A percentile compares a stretch with the other conserved stretches of the same genome.
Evolutionary conservation across 805 yeast species (phyloP).

Genomic region (Spathaspora gorwiae): DNA sequence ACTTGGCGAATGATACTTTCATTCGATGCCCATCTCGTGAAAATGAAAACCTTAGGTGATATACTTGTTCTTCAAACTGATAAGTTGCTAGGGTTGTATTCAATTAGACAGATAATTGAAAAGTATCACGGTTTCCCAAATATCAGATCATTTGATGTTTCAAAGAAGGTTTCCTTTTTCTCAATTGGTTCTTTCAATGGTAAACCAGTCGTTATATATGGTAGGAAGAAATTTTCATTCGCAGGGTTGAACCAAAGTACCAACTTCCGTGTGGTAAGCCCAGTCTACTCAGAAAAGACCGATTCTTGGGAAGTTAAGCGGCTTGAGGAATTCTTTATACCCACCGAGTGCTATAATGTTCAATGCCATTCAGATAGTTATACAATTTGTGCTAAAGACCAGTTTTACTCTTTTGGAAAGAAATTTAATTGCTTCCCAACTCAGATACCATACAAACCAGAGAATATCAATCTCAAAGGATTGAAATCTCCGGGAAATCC

Average conservation of each 20-base stretch:
- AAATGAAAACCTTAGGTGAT: background rate
- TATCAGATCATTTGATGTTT: background rate
- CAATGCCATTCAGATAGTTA: background rate
- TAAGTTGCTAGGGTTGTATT: background rate
- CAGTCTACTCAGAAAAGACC: background rate
- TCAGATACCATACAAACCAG: background rate
- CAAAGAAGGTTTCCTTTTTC: background rate
- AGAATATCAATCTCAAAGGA: background rate
- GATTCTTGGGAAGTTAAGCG: background rate
- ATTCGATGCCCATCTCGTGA: background rate
- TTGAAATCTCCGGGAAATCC: background rate
- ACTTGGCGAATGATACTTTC: background rate
- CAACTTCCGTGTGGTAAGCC: background rate
- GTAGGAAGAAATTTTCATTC: background rate
- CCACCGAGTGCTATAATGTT: background rate
- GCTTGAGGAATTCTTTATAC: background rate
- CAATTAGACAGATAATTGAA: background rate
- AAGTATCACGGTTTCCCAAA: background rate
- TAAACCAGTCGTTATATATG: background rate
- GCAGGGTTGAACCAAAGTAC: background rate
- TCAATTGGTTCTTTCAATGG: background rate
- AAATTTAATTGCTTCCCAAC: background rate
- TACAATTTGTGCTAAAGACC: background rate
- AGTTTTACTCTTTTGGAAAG: background rate
- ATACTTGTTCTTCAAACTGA: background rate